These are phyloP conservation scores for Nicotiana paniculata DNA, from an alignment of 257 asterid species.

Conservation along the genomic window DNA sequence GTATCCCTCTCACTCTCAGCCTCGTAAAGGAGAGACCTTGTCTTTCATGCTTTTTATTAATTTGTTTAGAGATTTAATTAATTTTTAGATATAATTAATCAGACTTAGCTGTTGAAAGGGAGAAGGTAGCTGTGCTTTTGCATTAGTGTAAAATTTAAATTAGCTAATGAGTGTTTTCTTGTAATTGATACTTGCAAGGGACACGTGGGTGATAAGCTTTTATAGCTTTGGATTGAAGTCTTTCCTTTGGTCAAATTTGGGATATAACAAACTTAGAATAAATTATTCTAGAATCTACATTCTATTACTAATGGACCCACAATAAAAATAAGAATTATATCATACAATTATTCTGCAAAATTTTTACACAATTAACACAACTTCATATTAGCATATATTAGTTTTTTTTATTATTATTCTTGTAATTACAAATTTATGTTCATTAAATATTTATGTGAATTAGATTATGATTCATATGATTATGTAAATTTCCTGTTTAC, in stretches of 20 bases:
- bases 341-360: too few relatives aligned
- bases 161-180: neutral
- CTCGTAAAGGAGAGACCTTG: conserved; percentile 25
- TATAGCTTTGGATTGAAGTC: neutral
- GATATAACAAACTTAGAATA: neutral
- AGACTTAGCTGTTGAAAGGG: conserved; percentile 15
- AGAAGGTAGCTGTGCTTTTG: neutral
- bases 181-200: neutral
- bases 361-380: too few relatives aligned
- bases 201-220: conserved; percentile 21
- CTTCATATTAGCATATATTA: too few relatives aligned
- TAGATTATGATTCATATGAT: too few relatives aligned
- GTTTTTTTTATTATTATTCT: too few relatives aligned
- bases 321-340: neutral
- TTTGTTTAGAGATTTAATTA: neutral
- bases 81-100: neutral
- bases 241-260: conserved; percentile 4
- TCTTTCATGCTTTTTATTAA: neutral
- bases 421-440: too few relatives aligned
- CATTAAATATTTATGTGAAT: too few relatives aligned
- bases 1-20: conserved; percentile 8
- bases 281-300: neutral
- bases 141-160: neutral
- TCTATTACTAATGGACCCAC: neutral
- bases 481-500: too few relatives aligned